A percentile compares a stretch with the other conserved stretches of the same genome.
These are phyloP conservation scores for Sonneratia alba DNA, from an alignment of 345 rosid genomes.

Conservation along the genomic window DNA sequence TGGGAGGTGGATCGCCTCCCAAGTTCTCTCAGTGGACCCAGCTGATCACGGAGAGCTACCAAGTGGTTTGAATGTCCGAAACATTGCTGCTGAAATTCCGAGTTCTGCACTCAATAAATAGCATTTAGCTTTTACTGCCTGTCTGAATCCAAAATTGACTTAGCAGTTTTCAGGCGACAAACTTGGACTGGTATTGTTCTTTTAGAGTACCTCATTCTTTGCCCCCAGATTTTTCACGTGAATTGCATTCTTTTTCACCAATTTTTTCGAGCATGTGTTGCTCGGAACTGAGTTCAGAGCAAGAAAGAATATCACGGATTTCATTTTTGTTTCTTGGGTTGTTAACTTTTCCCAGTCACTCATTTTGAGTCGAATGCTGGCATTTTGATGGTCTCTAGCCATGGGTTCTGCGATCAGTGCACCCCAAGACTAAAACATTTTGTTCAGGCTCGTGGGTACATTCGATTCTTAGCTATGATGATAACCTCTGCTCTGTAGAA, in stretches of 20 bases:
- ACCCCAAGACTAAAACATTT: too few species aligned
- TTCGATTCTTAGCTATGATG: too few species aligned
- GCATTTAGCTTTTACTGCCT: background rate
- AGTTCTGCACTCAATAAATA: background rate
- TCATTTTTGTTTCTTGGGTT: background rate
- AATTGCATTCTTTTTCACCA: background rate
- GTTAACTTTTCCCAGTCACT: too few species aligned
- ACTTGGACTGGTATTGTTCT: background rate
- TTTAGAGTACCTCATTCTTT: background rate
- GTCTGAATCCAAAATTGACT: background rate
- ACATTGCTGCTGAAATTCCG: background rate
- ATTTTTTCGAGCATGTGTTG: background rate
- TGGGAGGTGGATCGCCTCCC: slow-evolving; percentile 61
- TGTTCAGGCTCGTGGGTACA: too few species aligned
- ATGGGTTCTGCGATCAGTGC: too few species aligned
- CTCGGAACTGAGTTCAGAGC: background rate
- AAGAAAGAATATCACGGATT: background rate
- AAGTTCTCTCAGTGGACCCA: slow-evolving; percentile 75
- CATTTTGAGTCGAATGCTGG: too few species aligned
- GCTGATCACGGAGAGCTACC: slow-evolving; percentile 71
- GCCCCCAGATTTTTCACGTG: background rate
- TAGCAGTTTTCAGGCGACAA: background rate
- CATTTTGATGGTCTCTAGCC: too few species aligned
- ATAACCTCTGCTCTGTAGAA: too few species aligned
- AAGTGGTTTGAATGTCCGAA: slow-evolving; percentile 40